Evolutionary conservation across 441 rosid genomes (phyloP).

Genomic region (Aquilaria agallochum): DNA sequence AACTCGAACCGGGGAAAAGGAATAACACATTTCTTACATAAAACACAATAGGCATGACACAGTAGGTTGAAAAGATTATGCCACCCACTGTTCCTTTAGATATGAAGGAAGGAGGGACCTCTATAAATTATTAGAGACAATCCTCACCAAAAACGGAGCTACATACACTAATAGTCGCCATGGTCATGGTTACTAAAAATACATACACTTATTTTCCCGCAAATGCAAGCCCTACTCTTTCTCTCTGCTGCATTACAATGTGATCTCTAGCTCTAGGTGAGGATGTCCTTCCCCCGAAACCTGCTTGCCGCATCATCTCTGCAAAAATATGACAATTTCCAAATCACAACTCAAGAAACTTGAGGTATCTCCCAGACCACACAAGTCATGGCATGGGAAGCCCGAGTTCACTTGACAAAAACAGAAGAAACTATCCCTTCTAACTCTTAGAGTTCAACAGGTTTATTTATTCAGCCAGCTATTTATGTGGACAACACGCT

Average conservation of each 20-base stretch:
- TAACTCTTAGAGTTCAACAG: too few species aligned
- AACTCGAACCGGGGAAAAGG: too few species aligned
- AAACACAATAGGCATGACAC: conserved; percentile 12
- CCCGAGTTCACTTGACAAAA: too few species aligned
- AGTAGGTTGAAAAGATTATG: conserved; percentile 14
- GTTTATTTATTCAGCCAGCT: too few species aligned
- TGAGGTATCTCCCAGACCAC: not conserved
- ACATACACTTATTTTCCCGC: conserved; percentile 29
- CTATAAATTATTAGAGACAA: conserved; percentile 31
- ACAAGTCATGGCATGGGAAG: not conserved
- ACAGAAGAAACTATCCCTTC: too few species aligned
- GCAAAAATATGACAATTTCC: conserved; percentile 15
- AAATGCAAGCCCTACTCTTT: conserved; percentile 25
- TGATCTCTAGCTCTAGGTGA: conserved; percentile 29
- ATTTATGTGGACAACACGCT: too few species aligned
- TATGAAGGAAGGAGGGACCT: conserved; percentile 13
- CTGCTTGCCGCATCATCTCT: conserved; percentile 57
- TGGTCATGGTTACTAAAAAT: conserved; percentile 20
- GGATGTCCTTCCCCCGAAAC: conserved; percentile 39
- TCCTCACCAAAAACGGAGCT: conserved; percentile 20
- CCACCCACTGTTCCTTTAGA: conserved; percentile 10
- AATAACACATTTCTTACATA: not conserved
- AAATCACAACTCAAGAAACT: not conserved
- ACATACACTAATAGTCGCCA: conserved; percentile 23
- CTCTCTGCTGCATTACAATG: conserved; percentile 29